Evolutionary conservation across 768 basidiomycete genomes (phyloP).

Genomic region (Saitozyma sp.): DNA sequence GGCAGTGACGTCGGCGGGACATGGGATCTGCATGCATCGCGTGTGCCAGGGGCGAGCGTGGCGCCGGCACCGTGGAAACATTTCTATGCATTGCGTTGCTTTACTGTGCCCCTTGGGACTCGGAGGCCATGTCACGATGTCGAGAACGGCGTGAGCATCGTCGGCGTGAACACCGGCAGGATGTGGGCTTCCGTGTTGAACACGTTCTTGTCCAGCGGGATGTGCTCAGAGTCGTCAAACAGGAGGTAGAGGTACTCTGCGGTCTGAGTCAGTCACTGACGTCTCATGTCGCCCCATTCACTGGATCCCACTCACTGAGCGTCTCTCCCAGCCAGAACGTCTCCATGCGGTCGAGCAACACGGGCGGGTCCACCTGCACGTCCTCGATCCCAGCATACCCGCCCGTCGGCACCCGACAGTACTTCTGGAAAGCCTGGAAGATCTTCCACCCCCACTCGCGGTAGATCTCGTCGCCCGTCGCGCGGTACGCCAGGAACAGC

Average conservation of each 20-base stretch:
- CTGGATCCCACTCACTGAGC: constrained; percentile 28
- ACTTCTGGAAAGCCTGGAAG: constrained; percentile 81
- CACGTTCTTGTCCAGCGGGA: constrained; percentile 75
- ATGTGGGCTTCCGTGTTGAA: constrained; percentile 90
- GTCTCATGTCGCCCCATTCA: not conserved
- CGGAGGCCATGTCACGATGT: constrained; percentile 14
- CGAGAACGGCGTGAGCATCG: constrained; percentile 51
- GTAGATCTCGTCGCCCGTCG: constrained; percentile 79
- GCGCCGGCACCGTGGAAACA: no score
- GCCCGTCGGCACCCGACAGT: constrained; percentile 73
- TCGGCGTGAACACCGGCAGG: constrained; percentile 67
- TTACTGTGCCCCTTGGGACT: no score
- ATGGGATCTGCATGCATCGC: no score
- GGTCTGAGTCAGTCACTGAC: not conserved
- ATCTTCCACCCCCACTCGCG: constrained; percentile 83
- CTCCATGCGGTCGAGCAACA: constrained; percentile 87
- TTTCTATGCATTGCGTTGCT: no score
- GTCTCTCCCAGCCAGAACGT: constrained; percentile 77
- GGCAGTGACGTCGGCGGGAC: no score
- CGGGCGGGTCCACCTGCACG: constrained; percentile 72
- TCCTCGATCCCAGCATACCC: constrained; percentile 83
- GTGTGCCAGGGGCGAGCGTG: no score
- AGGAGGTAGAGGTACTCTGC: constrained; percentile 79
- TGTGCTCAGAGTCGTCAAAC: constrained; percentile 70
- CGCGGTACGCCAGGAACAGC: constrained; percentile 83